phyloP scores from a whole-genome alignment of 257 asterid genomes.

The Solanum pimpinellifolium region DNA sequence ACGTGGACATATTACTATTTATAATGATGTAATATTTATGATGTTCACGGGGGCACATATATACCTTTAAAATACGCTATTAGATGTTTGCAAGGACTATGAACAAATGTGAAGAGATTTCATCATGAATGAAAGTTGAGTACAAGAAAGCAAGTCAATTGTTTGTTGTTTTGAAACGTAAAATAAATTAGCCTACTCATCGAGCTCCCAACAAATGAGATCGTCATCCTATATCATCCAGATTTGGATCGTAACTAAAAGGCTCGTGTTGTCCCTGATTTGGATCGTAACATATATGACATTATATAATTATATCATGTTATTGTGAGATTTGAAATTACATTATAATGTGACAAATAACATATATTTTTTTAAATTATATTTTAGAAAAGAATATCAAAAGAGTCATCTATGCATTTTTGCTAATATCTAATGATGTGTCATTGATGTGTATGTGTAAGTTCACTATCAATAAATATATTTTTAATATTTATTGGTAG shows the following conservation, averaged over 20 bases:
- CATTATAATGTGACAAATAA: background rate
- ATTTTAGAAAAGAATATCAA: background rate
- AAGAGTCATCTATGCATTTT: background rate
- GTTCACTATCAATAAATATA: background rate
- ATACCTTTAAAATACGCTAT: too few species aligned
- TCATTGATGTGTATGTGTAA: background rate
- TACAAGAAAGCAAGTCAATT: background rate
- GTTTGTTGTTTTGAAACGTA: constrained; percentile 3
- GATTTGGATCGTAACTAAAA: too few species aligned
- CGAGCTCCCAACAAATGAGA: background rate
- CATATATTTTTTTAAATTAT: too few species aligned
- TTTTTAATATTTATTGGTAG: too few species aligned
- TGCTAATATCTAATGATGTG: background rate
- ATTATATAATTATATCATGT: background rate
- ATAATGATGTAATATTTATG: too few species aligned
- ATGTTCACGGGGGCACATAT: too few species aligned
- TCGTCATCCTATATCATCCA: background rate
- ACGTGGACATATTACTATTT: too few species aligned
- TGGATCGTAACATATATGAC: background rate
- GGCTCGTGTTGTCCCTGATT: background rate
- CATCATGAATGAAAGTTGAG: background rate
- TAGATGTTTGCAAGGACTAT: background rate
- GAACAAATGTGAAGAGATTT: constrained; percentile 1
- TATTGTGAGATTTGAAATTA: background rate
- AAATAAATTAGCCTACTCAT: background rate